A percentile compares a stretch with the other conserved stretches of the same genome.
Conservation (phyloP, 257 asterid species). For the Solanum stenotomum region DNA sequence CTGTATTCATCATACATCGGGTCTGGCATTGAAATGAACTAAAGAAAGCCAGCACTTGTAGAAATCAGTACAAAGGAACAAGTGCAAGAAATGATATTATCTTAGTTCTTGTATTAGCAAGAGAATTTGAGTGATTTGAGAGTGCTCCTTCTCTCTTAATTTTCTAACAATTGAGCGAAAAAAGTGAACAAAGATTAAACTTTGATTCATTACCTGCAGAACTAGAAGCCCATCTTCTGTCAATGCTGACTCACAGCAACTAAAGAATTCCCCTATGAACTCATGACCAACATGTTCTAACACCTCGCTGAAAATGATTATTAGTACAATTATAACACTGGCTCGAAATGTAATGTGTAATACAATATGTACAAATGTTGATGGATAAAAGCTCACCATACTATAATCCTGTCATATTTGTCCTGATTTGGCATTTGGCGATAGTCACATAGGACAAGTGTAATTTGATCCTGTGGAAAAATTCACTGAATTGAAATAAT, state of each 20-base stretch:
- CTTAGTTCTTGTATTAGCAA: no score
- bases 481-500: no score
- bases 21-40: slow-evolving; percentile 75
- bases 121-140: no score
- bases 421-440: slow-evolving; percentile 15
- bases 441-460: slow-evolving; percentile 71
- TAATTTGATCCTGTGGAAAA: slow-evolving; percentile 43
- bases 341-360: not conserved
- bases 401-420: not conserved
- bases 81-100: no score
- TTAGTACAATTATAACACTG: not conserved
- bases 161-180: no score
- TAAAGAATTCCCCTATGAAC: slow-evolving; percentile 59
- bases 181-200: no score
- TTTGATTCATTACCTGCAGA: slow-evolving; percentile 47
- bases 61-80: no score
- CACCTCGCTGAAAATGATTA: slow-evolving; percentile 65
- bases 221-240: slow-evolving; percentile 65
- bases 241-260: slow-evolving; percentile 51
- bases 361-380: not conserved
- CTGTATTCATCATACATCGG: slow-evolving; percentile 55
- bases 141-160: no score
- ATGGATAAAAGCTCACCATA: not conserved
- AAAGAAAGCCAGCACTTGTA: not conserved
- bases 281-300: slow-evolving; percentile 94